Base-by-base conservation (phyloP, 345 rosid genomes). In the Diplotaxis tenuifolia region DNA sequence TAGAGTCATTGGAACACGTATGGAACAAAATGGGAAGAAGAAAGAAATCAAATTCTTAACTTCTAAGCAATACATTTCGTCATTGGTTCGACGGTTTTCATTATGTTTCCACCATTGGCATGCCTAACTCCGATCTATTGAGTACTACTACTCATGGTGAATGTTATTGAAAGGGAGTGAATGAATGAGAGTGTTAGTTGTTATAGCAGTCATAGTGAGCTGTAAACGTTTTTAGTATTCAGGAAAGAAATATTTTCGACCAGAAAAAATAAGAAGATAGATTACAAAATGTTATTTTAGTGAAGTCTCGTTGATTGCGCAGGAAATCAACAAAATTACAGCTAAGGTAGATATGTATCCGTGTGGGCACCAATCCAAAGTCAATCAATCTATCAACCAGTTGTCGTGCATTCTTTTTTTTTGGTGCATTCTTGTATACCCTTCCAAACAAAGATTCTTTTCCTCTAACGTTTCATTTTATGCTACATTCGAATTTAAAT, bases 311-410 rank as follows among this genome's bases (percentile, higher is more conserved):
- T 32, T 60, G 28, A 77, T 71, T 67, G 77, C 14, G 27, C 73
- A 55, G 25, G 12, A 58, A n/a, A 25, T 49, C 21, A 16, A 5
- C 50, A 16, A 47, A 29, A 47, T 47, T 11, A 38, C 40, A 68
- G 27, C 36, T 57, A 15, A 47, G 53, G 15, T 22, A 29, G 19
- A 56, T 50, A 52, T 45, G 16, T 20, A n/a, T 20, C 63, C 7
- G n/a, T 65, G 80, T 45, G 71, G 80, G n/a, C 59, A 62, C 56
- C 78, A 78, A 73, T 28, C 49, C n/a, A 42, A 42, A 27, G 14
- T 54, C 74, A 74, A 68, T 75, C 72, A 56, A 63, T 40, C 74
- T 70, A 68, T 75, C 72, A 64, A 60, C 80, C 89, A 86, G 53
- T 47, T 82, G 87, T 78, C 65, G 76, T 79, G 65, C 14, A 58